Evolutionary conservation across 176 grass and related monocot genomes (phyloP), one percentile per base, ranked within the genome.

Genomic region (Cenchrus fungigraminus): DNA sequence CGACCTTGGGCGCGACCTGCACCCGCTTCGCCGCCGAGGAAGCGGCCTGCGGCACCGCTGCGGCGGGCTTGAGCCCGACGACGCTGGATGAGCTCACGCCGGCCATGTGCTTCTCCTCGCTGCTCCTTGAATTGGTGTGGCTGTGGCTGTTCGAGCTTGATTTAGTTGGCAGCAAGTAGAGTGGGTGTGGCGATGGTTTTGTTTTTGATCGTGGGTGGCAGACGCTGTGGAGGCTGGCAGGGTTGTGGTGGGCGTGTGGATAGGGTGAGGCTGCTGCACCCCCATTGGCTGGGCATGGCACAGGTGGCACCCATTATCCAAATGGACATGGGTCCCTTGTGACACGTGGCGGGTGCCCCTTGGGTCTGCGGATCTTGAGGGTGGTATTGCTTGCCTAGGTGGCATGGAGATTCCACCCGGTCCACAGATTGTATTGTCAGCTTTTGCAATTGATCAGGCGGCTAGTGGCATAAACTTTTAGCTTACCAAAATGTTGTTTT

Each of bases 201-300:
- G 86, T 92, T 83, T 86, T 56, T 83, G 75, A 69, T 85, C 66
- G 65, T 15, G 34, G 79, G 53, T 72, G 77, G 71, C 31, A 65
- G 31, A 31, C 49, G 42, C 1, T 13, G 79, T 68, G 80, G 78
- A 59, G 4, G 84, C 62, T 12, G 51, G 34, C 16, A 44, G 49
- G 67, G 28, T 74, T 91, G 90, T 88, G 92, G 83, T 87, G 57
- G 85, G 80, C 77, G 93, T 89, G 93, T 91, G 93, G 97, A 99
- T 99, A 99, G 91, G 93, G 88, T 96, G 93, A 96, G 97, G 91
- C 92, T 86, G 84, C 88, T 86, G 42, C 17, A 2, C 79, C 25
- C 72, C 69, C 81, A 93, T 99, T 94, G 97, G 86, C 37, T 70
- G 51, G 64, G 22, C 29, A 20, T 55, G 15, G 29, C 22, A 45